Evolutionary conservation across 345 rosid species (phyloP), one percentile per base, ranked within the genome.

Genomic region (Melaleuca alternifolia): DNA sequence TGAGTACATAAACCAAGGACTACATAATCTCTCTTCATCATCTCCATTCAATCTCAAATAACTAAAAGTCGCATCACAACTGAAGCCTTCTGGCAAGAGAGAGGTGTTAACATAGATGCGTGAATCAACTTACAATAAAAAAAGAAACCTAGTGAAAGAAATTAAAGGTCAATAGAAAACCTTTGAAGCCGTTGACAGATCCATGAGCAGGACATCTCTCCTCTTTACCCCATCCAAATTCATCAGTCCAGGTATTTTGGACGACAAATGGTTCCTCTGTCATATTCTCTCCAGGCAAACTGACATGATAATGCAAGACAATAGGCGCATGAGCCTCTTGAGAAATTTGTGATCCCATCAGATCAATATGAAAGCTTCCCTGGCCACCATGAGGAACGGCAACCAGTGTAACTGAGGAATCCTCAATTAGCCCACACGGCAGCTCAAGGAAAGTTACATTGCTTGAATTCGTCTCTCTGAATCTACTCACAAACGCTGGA

Each of bases 371-470:
- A 88, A 97, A 97, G 91, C 92, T 93, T 85, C 87, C 85, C 51
- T 85, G 87, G 51, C 86, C 87, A 82, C 90, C 93, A 91, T 91
- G 89, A 86, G 98, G 97, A 89, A 93, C 87, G 86, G 96, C 98
- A 75, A 97, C 92, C 57, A 97, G 52, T 53, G 99, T 92, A 84
- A 95, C 82, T 18, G 98, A 96, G 83, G 98, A 97, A 87, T 92
- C 98, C 90, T 93, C 94, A 85, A 86, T 85, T 7, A 96, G 91
- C 85, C 98, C 99, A 89, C 99, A 96, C 2, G 97, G 98, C 33
- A 97, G 87, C 71, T 92, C 93, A 75, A 97, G 94, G 84, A 92
- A 85, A 65, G 59, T 87, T 83, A 89, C 88, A 62, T 65, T 87
- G 51, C 88, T 88, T 21, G 91, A 91, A 82, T 90, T 79, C 86